Base-by-base conservation (phyloP, 495 filamentous ascomycete species). In the Tuber melanosporum region DNA sequence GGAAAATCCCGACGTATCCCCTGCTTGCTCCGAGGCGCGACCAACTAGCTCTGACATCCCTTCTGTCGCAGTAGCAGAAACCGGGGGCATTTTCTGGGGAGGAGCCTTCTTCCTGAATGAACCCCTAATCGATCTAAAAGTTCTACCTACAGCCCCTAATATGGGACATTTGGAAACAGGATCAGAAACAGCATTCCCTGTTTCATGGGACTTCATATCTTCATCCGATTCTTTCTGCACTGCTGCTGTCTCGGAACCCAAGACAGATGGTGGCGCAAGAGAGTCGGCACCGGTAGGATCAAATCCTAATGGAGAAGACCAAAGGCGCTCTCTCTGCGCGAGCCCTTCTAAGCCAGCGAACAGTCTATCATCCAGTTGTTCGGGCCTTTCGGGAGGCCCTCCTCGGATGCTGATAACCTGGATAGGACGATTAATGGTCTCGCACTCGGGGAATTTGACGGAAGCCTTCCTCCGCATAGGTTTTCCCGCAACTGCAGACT, bases 261-360 rank as follows among this genome's bases (percentile, higher is more conserved):
- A 2, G 70, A 71, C 49, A 32, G 78, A 75, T 41, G 70, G 72
- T 41, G 76, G 70, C 6, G 19, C 15, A 15, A 43, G 70, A 19
- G 45, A 71, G 45, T 75, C 78, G 42, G 46, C 45, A 46, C 47
- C 41, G 15, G 45, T 77, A 3, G 62, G 17, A 17, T 75, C 73
- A 46, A 73, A 44, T 45, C 71, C 76, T 10, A 80, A 71, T 0
- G 76, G 79, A 22, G 78, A 79, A 52, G 76, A 73, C 46, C 78
- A 71, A 14, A 71, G 78, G 44, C 78, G 66, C 78, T 76, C 78
- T 43, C 77, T 80, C 41, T 75, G 76, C 20, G 78, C 49, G 32
- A 32, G 49, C 43, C 39, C n/a, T 79, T 22, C 10, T 12, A 57
- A 79, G 42, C 43, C 49, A 39, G 19, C 47, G 71, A 39, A 76